Percentiles rank a stretch among this genome's conserved stretches.
phyloP scores from a whole-genome alignment of 345 rosid species.

The Aquilaria malaccensis region DNA sequence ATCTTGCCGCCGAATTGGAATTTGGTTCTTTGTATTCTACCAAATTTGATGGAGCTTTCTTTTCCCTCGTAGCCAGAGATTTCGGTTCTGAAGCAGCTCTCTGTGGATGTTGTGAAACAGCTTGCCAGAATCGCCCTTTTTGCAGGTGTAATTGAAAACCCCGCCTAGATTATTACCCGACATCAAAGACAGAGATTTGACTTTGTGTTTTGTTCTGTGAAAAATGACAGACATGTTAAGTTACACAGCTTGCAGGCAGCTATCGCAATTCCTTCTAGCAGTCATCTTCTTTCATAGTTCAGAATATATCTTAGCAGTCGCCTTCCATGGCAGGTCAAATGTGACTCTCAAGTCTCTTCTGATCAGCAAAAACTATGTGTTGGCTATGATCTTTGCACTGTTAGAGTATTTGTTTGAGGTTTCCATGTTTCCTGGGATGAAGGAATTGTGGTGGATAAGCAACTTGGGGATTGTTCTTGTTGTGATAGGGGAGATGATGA shows the following conservation, averaged over 20 bases:
- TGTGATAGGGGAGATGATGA: constrained; percentile 43
- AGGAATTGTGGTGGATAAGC: constrained; percentile 59
- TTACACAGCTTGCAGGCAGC: constrained; percentile 42
- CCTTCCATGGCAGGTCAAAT: constrained; percentile 42
- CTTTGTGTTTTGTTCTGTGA: background rate
- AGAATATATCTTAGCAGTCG: constrained; percentile 44
- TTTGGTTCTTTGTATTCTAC: too few species aligned
- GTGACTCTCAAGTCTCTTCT: constrained; percentile 54
- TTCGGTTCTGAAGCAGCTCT: constrained; percentile 13
- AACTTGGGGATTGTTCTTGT: constrained; percentile 46
- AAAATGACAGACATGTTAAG: constrained; percentile 48
- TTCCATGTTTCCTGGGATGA: constrained; percentile 40
- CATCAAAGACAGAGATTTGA: background rate
- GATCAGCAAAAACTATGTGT: constrained; percentile 44
- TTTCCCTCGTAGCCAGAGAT: constrained; percentile 1
- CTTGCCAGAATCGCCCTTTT: constrained; percentile 15
- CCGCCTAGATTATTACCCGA: constrained; percentile 3
- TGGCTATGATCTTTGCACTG: constrained; percentile 49
- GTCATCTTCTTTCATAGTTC: constrained; percentile 55
- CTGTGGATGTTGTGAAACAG: constrained; percentile 7
- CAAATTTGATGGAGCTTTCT: background rate
- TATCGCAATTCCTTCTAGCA: constrained; percentile 44
- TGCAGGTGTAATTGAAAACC: constrained; percentile 29
- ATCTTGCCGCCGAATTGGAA: too few species aligned
- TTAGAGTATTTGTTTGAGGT: constrained; percentile 46